Percentiles rank a stretch among this genome's conserved stretches.
Evolutionary conservation across 2,329 filamentous ascomycete species (phyloP).

Genomic region (Claviceps sp.): DNA sequence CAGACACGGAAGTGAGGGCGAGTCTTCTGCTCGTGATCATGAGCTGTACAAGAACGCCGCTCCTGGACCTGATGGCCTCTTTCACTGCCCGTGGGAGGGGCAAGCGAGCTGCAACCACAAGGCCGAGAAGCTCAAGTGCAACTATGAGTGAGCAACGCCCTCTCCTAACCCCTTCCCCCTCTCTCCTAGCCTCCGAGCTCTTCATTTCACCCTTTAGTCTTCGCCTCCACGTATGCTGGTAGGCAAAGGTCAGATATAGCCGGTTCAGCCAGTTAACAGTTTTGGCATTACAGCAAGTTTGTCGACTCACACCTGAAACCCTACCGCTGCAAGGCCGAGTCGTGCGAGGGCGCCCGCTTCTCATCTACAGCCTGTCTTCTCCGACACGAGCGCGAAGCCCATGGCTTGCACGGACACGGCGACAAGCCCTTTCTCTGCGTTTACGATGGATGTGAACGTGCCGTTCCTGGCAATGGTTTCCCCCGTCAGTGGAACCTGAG

Average conservation of each 20-base stretch:
- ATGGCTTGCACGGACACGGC: conserved; percentile 89
- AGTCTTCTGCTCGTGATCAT: conserved; percentile 47
- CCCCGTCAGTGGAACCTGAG: conserved; percentile 90
- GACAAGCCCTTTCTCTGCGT: conserved; percentile 85
- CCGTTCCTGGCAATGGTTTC: conserved; percentile 73
- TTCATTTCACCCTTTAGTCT: neutral
- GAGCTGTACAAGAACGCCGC: conserved; percentile 55
- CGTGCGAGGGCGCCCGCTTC: conserved; percentile 77
- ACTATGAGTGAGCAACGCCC: conserved; percentile 68
- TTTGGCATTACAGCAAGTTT: conserved; percentile 57
- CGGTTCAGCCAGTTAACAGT: too few species aligned
- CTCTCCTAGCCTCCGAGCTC: neutral
- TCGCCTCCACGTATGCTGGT: neutral
- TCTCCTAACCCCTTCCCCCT: conserved; percentile 8
- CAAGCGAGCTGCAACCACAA: conserved; percentile 67
- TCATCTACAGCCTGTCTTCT: conserved; percentile 92
- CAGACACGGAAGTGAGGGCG: conserved; percentile 37
- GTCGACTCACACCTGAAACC: conserved; percentile 94
- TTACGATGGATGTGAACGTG: conserved; percentile 77
- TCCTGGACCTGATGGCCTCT: conserved; percentile 61
- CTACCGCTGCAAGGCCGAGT: conserved; percentile 79
- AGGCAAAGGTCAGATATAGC: too few species aligned
- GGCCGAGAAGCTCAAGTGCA: conserved; percentile 94
- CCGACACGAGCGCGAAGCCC: conserved; percentile 88
- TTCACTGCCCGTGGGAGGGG: conserved; percentile 82